Conservation (phyloP, 768 basidiomycete genomes). For the Leccinellum albellum region DNA sequence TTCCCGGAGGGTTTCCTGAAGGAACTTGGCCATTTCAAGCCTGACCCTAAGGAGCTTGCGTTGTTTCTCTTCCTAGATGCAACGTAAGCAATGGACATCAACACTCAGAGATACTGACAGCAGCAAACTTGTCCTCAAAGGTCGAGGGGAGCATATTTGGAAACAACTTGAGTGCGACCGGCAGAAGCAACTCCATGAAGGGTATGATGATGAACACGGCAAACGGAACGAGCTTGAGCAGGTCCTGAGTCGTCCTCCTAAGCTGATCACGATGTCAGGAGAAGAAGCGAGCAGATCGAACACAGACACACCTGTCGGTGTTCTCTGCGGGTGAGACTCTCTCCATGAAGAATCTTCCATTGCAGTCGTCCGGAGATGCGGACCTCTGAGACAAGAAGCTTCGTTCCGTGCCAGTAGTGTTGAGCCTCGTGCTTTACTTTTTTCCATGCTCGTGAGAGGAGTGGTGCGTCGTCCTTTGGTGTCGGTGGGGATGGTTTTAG, state of each 20-base stretch:
- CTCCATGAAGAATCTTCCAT: conserved; percentile 90
- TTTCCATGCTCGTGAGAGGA: conserved; percentile 74
- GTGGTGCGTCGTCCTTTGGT: conserved; percentile 42
- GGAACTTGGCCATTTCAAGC: conserved; percentile 98
- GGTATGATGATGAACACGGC: conserved; percentile 92
- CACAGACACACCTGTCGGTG: conserved; percentile 69
- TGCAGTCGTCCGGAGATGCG: conserved; percentile 84
- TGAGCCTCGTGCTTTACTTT: conserved; percentile 92
- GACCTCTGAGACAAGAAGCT: conserved; percentile 91
- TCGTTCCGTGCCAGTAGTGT: conserved; percentile 97
- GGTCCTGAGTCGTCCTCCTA: conserved; percentile 88
- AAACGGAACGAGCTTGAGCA: conserved; percentile 92
- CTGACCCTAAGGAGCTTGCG: conserved; percentile 92
- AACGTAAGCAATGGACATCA: background rate
- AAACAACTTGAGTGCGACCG: conserved; percentile 94
- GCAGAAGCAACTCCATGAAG: conserved; percentile 96
- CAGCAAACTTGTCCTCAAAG: conserved; percentile 95
- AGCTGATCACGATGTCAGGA: conserved; percentile 45
- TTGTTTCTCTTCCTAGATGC: conserved; percentile 85
- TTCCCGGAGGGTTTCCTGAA: conserved; percentile 95
- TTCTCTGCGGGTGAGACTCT: conserved; percentile 87
- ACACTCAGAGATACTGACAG: conserved; percentile 43
- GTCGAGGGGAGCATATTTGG: conserved; percentile 99
- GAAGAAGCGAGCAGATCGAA: background rate
- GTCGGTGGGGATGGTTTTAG: conserved; percentile 48